Base-by-base conservation (phyloP, 1,284 basidiomycete genomes). In the Malassezia caprae region DNA sequence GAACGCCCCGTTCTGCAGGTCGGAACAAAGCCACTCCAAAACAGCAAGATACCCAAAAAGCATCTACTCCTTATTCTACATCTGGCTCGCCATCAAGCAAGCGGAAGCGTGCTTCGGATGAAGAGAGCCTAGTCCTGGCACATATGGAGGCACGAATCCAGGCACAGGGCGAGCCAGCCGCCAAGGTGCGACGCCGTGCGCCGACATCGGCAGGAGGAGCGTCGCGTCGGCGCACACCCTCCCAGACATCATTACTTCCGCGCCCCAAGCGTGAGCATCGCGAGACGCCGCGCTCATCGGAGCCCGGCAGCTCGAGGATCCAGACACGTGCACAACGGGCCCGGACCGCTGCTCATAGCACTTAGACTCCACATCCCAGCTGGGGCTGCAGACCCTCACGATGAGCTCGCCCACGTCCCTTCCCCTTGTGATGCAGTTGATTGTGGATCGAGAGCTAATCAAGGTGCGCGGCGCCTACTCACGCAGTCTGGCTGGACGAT, bases 401-500 rank as follows among this genome's bases (percentile, higher is more conserved):
- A 40, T 26, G 39, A 40, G 24, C 19, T 40, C 24, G 19, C 4
- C 23, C 24, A 28, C 19, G 41, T 7, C 41, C 8, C 26, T 27
- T 23, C 68, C 68, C n/a, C 59, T 72, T 4, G 68, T 73, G 13
- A 73, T 73, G 71, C 71, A 73, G 51, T 53, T 73, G 41, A 67
- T 73, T 45, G 57, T 73, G 43, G 66, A 69, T 56, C 47, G 49
- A 13, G 31, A 45, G 8, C 43, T 62, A 21, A 41, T 56, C 41
- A 59, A 56, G 42, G 60, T 62, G 27, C 17, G 60, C 35, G 8
- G 7, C 12, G 10, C 13, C 17, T 8, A 46, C 31, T 26, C 8
- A 55, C 80, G 78, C 69, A 70, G 34, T 76, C 77, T 51, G 77
- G 75, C 15, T 82, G 81, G 81, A 77, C 78, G 4, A 72, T 78